Evolutionary conservation across 345 rosid genomes (phyloP), one percentile per base, ranked within the genome.

Genomic region (Angophora floribunda): DNA sequence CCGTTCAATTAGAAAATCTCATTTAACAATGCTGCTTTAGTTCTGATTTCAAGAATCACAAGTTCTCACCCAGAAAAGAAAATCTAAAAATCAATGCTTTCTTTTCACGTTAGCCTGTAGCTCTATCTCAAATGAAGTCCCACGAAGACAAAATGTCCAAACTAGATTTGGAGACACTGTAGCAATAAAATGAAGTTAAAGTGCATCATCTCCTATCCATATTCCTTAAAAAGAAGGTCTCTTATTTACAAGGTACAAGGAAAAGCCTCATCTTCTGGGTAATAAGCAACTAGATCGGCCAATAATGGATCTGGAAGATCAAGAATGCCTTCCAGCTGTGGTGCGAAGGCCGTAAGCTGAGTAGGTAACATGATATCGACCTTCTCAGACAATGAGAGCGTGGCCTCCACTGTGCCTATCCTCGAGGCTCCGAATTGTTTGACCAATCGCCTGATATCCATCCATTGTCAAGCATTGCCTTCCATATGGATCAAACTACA

Each of bases 401-500:
- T 93, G 91, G 57, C 98, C 98, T 21, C 89, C 88, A 85, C 94
- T 89, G 87, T 94, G 93, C 86, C 86, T 91, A 67, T 95, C 92
- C 17, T 96, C 94, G 70, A 94, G 87, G 61, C n/a, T 82, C 13
- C 90, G 92, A 79, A 94, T 90, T 44, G 91, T 93, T 91, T 88
- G 88, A 67, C 98, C 97, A 19, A 96, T 96, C 87, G 89, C 91
- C 89, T 96, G 91, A 89, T 96, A 97, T 17, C 98, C 96, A 80
- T 87, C 93, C 98, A 95, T 94, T 26, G 96, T 97, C 90, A 95
- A 90, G 94, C 96, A 87, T 85, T 92, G 97, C 92, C 98, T 96
- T 92, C 98, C 97, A 86, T 97, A 96, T 32, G 99, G 96, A 92
- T 97, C 99, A 90, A 96, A 94, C 98, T 97, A 89, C 91, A 88